A percentile compares a stretch with the other conserved stretches of the same genome.
These are phyloP conservation scores for Phytophthora kernoviae DNA, from an alignment of 352 stramenopile genomes.

Conservation along the genomic window DNA sequence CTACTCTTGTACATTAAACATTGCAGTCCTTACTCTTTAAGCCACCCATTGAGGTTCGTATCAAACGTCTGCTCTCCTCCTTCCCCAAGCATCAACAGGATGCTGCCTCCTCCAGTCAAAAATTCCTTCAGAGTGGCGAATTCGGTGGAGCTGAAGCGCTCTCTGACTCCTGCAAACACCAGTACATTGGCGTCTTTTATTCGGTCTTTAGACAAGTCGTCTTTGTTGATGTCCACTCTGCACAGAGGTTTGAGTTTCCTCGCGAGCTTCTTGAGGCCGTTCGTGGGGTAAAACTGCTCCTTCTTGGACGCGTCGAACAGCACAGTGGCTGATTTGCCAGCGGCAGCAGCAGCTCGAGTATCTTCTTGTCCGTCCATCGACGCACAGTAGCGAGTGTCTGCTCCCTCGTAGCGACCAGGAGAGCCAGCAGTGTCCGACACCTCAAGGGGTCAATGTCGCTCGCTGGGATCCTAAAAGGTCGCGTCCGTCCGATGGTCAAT, in stretches of 20 bases:
- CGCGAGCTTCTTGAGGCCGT: constrained; percentile 94
- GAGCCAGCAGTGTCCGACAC: constrained; percentile 2
- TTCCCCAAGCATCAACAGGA: constrained; percentile 92
- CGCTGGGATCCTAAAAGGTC: constrained; percentile 31
- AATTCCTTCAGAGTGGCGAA: constrained; percentile 91
- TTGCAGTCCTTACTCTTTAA: constrained; percentile 82
- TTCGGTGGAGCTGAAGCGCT: constrained; percentile 90
- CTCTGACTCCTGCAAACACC: constrained; percentile 89
- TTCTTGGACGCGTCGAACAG: constrained; percentile 95
- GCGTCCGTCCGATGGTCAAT: constrained; percentile 2
- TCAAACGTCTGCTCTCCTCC: constrained; percentile 90
- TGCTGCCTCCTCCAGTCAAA: constrained; percentile 85
- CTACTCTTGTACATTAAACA: background rate
- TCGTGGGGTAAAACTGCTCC: constrained; percentile 91
- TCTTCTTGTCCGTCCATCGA: constrained; percentile 37
- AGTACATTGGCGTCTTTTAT: constrained; percentile 90
- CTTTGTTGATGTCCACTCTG: constrained; percentile 96
- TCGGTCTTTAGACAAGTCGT: constrained; percentile 88
- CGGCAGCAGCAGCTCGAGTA: background rate
- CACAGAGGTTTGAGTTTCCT: constrained; percentile 86
- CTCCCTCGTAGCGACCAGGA: too few species aligned
- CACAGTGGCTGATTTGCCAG: constrained; percentile 40
- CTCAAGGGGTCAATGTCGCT: background rate
- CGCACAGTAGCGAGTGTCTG: too few species aligned
- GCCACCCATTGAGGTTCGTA: constrained; percentile 95